Percentiles rank a stretch among this genome's conserved stretches.
Conservation (phyloP, 768 basidiomycete genomes). For the Tricholoma sp. region DNA sequence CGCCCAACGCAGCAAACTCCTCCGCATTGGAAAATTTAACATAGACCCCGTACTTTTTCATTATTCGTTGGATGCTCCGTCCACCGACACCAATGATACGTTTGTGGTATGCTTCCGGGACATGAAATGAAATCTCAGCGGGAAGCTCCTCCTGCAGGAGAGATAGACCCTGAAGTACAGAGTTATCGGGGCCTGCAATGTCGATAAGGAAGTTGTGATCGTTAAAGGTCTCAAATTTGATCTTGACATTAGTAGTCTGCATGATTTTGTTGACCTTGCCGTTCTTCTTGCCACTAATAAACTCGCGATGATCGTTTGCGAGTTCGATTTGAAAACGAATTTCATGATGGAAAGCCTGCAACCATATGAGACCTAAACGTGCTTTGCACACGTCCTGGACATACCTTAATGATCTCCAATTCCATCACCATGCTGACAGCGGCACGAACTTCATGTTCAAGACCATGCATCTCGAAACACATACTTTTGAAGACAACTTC, state of each 20-base stretch:
- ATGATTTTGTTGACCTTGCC: conserved; percentile 99
- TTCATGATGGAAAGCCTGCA: conserved; percentile 89
- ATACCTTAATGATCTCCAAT: conserved; percentile 85
- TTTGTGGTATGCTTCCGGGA: conserved; percentile 97
- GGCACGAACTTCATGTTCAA: conserved; percentile 84
- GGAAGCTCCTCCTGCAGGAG: conserved; percentile 97
- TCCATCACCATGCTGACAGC: conserved; percentile 86
- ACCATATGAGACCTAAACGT: conserved; percentile 1
- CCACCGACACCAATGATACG: conserved; percentile 98
- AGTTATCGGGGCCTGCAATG: conserved; percentile 78
- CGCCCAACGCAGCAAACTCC: conserved; percentile 91
- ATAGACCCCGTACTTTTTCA: conserved; percentile 99
- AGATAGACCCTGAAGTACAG: conserved; percentile 81
- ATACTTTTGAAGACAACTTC: conserved; percentile 96
- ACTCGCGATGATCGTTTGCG: conserved; percentile 96
- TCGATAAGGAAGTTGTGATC: conserved; percentile 95
- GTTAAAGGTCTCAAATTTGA: conserved; percentile 98
- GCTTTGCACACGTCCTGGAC: conserved; percentile 10
- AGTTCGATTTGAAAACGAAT: conserved; percentile 98
- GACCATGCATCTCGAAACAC: conserved; percentile 95
- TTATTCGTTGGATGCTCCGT: conserved; percentile 96
- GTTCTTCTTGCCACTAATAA: conserved; percentile 99
- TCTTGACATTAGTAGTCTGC: conserved; percentile 95
- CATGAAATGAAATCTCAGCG: conserved; percentile 97
- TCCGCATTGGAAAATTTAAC: conserved; percentile 99